Percentiles rank a stretch among this genome's conserved stretches.
phyloP scores from a whole-genome alignment of 1,139 yeast species.

The Suhomyces kunorum region DNA sequence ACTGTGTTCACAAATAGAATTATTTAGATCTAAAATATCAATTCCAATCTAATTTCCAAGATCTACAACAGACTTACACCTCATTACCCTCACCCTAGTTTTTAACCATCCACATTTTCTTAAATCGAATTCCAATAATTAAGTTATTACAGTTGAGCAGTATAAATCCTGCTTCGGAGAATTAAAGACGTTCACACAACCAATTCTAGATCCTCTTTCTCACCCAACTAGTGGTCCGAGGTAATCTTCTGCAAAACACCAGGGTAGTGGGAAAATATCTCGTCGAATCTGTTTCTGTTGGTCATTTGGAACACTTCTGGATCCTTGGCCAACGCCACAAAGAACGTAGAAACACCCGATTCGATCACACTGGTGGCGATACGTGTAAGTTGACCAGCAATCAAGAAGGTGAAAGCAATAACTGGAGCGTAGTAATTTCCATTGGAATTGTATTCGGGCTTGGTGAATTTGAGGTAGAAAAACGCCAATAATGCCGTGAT shows the following conservation, averaged over 20 bases:
- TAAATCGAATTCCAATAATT: no score
- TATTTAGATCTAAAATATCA: no score
- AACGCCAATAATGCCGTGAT: slow-evolving; percentile 68
- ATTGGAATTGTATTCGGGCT: slow-evolving; percentile 64
- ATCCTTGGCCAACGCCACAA: slow-evolving; percentile 83
- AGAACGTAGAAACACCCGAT: slow-evolving; percentile 83
- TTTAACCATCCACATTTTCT: no score
- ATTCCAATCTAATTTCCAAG: no score
- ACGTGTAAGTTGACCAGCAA: slow-evolving; percentile 76
- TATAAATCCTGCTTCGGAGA: no score
- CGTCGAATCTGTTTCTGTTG: slow-evolving; percentile 75
- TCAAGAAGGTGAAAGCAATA: slow-evolving; percentile 73
- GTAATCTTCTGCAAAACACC: slow-evolving; percentile 62
- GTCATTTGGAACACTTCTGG: slow-evolving; percentile 81
- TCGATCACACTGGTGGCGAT: slow-evolving; percentile 72
- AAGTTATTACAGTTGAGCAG: no score
- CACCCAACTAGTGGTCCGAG: slow-evolving; percentile 30
- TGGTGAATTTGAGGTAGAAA: slow-evolving; percentile 70
- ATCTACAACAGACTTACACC: no score
- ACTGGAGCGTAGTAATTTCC: slow-evolving; percentile 77
- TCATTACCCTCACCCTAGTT: no score
- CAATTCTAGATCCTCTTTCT: background rate
- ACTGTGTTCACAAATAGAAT: no score
- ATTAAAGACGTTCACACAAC: no score
- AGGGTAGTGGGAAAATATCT: slow-evolving; percentile 72